A percentile compares a stretch with the other conserved stretches of the same genome.
phyloP scores from a whole-genome alignment of 2,329 filamentous ascomycete species.

The Aureobasidium sp. region DNA sequence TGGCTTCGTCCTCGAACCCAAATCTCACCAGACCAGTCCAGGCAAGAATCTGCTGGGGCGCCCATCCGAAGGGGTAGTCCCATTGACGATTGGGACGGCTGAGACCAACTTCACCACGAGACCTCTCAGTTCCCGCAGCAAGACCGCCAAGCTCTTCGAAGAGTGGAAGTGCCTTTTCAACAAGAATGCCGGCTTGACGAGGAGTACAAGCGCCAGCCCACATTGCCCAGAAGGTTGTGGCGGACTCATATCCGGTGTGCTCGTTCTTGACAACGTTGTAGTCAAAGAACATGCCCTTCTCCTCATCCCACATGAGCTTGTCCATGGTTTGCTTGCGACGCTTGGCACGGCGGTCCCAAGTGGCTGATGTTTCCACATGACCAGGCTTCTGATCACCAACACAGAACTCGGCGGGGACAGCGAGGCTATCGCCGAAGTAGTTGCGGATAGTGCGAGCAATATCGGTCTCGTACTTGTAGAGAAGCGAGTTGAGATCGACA shows the following conservation, averaged over 20 bases:
- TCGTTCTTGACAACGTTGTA: constrained; percentile 80
- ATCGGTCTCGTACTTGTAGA: constrained; percentile 96
- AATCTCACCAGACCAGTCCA: constrained; percentile 92
- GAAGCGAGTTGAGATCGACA: constrained; percentile 85
- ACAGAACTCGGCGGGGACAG: constrained; percentile 78
- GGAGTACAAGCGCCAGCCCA: constrained; percentile 88
- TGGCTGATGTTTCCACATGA: constrained; percentile 71
- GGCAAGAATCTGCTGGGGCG: constrained; percentile 94
- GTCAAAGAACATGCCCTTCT: constrained; percentile 95
- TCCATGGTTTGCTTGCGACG: constrained; percentile 79
- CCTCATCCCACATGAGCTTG: constrained; percentile 88
- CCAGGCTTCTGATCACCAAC: constrained; percentile 56
- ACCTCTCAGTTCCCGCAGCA: constrained; percentile 82
- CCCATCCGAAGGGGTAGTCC: constrained; percentile 98
- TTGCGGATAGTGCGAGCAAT: constrained; percentile 80
- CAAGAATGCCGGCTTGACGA: constrained; percentile 75
- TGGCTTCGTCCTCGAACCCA: constrained; percentile 82
- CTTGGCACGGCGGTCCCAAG: constrained; percentile 85
- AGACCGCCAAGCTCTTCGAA: constrained; percentile 86
- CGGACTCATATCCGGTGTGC: constrained; percentile 78
- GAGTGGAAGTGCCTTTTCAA: constrained; percentile 71
- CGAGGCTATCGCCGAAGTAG: constrained; percentile 73
- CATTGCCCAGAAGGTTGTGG: constrained; percentile 94
- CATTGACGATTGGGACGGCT: constrained; percentile 91
- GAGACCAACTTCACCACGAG: constrained; percentile 70